Base-by-base conservation (phyloP, 176 grass and related monocot species). In the Oryza longistaminata region DNA sequence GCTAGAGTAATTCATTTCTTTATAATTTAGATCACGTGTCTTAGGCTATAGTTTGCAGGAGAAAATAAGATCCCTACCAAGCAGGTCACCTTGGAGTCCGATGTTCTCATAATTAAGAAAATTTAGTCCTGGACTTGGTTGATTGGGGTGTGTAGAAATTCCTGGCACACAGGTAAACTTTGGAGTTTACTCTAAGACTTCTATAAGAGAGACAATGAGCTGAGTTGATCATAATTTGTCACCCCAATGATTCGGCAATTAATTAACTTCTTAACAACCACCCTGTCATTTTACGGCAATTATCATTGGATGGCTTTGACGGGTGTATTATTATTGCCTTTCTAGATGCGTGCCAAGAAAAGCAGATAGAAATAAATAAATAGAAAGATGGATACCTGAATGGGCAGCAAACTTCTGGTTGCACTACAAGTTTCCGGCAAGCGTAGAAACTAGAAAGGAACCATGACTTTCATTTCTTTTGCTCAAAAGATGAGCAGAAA, bases 261-360 rank as follows among this genome's bases (percentile, higher is more conserved):
- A 61, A 74, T 83, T 73, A 84, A 80, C 70, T 73, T 60, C 34
- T 68, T 66, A 68, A 62, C 84, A 75, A 80, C 84, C 22, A 39
- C 68, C 35, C 61, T 64, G 70, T 68, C 80, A 75, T 87, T 75
- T 81, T 50, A 86, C 31, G 50, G 42, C 7, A 17, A 62, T 76
- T 76, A 65, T 48, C 50, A 21, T 3, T 70, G 27, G 83, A 67
- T 33, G 37, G n/a, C 77, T 80, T 86, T 74, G 60, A 68, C 66
- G 39, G 37, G 16, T 74, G 29, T 61, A 62, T 16, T 74, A 62
- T 16, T 74, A 22, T 2, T 61, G 37, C 42, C 48, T 24, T 71
- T 75, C 46, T 70, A 55, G 46, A 61, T 61, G 75, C 27, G 10
- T 70, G 29, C 70, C 37, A 83, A 40, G 21, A 46, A 82, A 68